Evolutionary conservation across 176 grass and related monocot genomes (phyloP).

Genomic region (Raddia distichophylla): DNA sequence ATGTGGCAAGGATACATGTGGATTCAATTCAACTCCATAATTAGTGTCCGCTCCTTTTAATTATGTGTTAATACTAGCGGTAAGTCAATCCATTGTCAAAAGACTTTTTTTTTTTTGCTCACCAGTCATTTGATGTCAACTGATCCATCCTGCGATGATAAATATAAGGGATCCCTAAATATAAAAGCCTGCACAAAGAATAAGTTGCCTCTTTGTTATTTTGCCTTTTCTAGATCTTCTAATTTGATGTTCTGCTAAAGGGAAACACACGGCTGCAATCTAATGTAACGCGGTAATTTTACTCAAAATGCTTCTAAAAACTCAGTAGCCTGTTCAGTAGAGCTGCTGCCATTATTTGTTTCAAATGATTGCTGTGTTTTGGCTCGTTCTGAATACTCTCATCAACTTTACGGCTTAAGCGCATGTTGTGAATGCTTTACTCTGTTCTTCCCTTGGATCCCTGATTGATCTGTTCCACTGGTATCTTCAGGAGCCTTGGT

Average conservation of each 20-base stretch:
- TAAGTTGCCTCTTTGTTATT: not conserved
- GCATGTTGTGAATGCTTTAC: not conserved
- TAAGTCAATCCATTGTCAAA: too few species aligned
- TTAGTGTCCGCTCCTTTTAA: too few species aligned
- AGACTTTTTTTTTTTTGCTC: too few species aligned
- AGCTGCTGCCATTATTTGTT: not conserved
- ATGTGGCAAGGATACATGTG: not conserved
- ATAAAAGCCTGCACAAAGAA: too few species aligned
- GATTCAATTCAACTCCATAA: not conserved
- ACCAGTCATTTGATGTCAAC: too few species aligned
- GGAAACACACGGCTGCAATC: not conserved
- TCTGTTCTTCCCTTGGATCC: not conserved
- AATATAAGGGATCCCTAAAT: too few species aligned
- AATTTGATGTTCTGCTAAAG: not conserved
- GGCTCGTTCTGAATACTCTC: not conserved
- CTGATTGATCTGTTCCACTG: conserved; percentile 5
- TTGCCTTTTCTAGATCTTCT: not conserved
- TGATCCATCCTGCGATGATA: too few species aligned
- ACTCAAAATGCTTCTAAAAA: not conserved
- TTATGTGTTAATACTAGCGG: too few species aligned
- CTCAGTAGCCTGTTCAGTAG: not conserved
- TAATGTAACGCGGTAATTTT: not conserved
- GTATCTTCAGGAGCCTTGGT: conserved; percentile 74
- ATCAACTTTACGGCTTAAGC: not conserved
- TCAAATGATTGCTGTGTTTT: not conserved